Percentiles rank a stretch among this genome's conserved stretches.
Conservation (phyloP, 2,329 filamentous ascomycete species). For the Cytospora paraplurivora region DNA sequence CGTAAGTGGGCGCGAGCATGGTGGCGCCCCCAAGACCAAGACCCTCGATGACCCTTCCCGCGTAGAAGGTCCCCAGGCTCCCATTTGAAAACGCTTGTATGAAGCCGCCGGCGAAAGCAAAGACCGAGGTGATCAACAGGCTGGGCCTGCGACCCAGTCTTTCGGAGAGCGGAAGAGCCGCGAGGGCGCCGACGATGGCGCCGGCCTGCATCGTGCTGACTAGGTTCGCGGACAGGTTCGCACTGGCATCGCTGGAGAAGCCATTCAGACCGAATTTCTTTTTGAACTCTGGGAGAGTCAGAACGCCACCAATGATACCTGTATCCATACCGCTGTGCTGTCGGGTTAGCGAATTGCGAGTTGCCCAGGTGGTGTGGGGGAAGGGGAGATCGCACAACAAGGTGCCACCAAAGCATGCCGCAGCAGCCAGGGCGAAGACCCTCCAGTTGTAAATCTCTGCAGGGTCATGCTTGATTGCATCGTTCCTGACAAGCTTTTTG, state of each 20-base stretch:
- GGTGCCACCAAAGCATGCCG: conserved; percentile 41
- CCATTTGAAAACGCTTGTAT: conserved; percentile 62
- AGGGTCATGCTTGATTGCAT: conserved; percentile 68
- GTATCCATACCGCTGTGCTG: conserved; percentile 16
- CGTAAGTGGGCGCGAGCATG: conserved; percentile 47
- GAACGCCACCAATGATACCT: conserved; percentile 27
- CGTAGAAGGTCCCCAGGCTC: conserved; percentile 61
- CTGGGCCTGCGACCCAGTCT: conserved; percentile 55
- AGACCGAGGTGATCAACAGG: conserved; percentile 54
- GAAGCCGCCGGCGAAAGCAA: conserved; percentile 61
- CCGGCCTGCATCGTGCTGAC: conserved; percentile 57
- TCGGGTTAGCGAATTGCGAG: background rate
- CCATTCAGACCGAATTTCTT: conserved; percentile 52
- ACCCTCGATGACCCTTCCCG: conserved; percentile 58
- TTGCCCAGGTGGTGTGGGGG: background rate
- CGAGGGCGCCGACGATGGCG: conserved; percentile 44
- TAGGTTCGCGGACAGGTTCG: conserved; percentile 64
- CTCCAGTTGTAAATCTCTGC: conserved; percentile 71
- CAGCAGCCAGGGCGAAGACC: conserved; percentile 64
- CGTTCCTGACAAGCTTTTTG: conserved; percentile 52
- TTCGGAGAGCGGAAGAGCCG: conserved; percentile 55
- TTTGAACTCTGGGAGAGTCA: conserved; percentile 24
- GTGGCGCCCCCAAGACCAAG: conserved; percentile 48
- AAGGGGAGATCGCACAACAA: conserved; percentile 27
- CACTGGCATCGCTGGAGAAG: conserved; percentile 44